phyloP scores from a whole-genome alignment of 2,329 filamentous ascomycete genomes.

The Botrytis medusae region DNA sequence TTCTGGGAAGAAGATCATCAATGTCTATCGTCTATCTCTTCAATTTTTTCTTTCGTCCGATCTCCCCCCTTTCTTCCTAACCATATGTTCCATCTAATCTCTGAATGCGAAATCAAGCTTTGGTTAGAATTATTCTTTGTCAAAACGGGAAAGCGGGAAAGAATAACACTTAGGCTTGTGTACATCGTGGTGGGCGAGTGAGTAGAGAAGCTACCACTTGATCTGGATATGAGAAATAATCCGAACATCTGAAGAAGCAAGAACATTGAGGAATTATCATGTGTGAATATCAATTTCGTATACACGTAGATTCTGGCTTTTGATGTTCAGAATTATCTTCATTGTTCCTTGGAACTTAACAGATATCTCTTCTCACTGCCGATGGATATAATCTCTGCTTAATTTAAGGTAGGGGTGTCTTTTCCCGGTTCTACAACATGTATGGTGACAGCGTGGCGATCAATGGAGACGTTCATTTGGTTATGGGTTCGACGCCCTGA shows the following conservation, averaged over 20 bases:
- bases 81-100: neutral
- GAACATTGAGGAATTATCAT: neutral
- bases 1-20: neutral
- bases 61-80: neutral
- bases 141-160: neutral
- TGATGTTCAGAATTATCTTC: neutral
- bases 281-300: neutral
- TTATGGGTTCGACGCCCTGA: neutral
- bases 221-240: neutral
- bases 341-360: neutral
- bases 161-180: neutral
- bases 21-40: neutral
- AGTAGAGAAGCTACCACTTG: neutral
- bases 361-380: neutral
- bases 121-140: neutral
- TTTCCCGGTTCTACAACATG: neutral
- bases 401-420: neutral
- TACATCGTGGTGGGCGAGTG: accelerated
- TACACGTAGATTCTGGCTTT: neutral
- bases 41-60: neutral
- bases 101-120: neutral
- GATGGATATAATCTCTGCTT: neutral
- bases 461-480: neutral
- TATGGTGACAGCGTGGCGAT: neutral
- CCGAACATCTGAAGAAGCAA: neutral